These are phyloP conservation scores for Cucumis sativus DNA, from an alignment of 306 rosid genomes.

Conservation along the genomic window Cucumber_9930_V3 NC_026655.2:5767501-5768000, in stretches of 20 bases:
- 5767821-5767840: not conserved
- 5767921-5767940: too few relatives aligned
- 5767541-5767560: not conserved
- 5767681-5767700: not conserved
- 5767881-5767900: not conserved
- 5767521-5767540: not conserved
- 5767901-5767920: not conserved
- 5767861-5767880: not conserved
- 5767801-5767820: too few relatives aligned
- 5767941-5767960: too few relatives aligned
- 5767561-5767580: not conserved
- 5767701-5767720: not conserved
- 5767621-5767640: not conserved
- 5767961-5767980: too few relatives aligned
- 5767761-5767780: too few relatives aligned
- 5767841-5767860: not conserved
- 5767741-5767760: not conserved
- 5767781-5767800: too few relatives aligned
- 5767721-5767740: not conserved
- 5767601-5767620: not conserved
- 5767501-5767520: slow-evolving; percentile 25
- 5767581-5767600: not conserved
- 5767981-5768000: too few relatives aligned
- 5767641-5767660: not conserved
- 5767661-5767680: not conserved